Conservation (phyloP, 768 basidiomycete genomes). For the Pluteus cervinus region DNA sequence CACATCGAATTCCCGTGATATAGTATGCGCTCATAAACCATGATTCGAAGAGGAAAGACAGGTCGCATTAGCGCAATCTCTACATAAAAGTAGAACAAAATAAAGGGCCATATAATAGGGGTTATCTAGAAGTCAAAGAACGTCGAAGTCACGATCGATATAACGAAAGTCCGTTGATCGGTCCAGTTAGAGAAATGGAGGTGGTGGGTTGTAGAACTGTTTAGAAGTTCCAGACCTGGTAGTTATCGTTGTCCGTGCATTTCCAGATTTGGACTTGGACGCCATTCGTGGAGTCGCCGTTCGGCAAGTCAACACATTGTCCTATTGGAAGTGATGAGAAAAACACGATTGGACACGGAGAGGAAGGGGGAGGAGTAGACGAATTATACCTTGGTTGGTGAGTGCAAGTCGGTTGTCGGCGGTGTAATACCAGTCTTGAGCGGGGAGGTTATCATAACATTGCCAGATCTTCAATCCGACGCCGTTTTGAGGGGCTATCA, state of each 20-base stretch:
- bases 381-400: conserved; percentile 16
- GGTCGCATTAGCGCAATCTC: too few relatives aligned
- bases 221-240: conserved; percentile 28
- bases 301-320: conserved; percentile 22
- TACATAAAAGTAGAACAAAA: too few relatives aligned
- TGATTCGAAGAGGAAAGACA: too few relatives aligned
- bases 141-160: too few relatives aligned
- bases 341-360: not conserved
- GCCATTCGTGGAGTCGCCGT: conserved; percentile 19
- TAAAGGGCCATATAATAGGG: too few relatives aligned
- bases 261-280: conserved; percentile 25
- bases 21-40: too few relatives aligned
- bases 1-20: too few relatives aligned
- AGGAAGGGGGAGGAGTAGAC: too few relatives aligned
- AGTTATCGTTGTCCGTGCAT: conserved; percentile 17
- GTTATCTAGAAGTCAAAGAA: too few relatives aligned
- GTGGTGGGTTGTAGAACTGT: too few relatives aligned
- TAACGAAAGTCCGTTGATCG: too few relatives aligned
- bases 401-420: conserved; percentile 20
- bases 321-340: conserved; percentile 10
- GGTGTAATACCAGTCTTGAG: conserved; percentile 23
- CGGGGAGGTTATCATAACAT: conserved; percentile 20
- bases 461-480: conserved; percentile 26
- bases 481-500: conserved; percentile 18
- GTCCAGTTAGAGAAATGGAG: too few relatives aligned